phyloP scores from a whole-genome alignment of 495 filamentous ascomycete genomes.

The Penicillium flavigenum region DNA sequence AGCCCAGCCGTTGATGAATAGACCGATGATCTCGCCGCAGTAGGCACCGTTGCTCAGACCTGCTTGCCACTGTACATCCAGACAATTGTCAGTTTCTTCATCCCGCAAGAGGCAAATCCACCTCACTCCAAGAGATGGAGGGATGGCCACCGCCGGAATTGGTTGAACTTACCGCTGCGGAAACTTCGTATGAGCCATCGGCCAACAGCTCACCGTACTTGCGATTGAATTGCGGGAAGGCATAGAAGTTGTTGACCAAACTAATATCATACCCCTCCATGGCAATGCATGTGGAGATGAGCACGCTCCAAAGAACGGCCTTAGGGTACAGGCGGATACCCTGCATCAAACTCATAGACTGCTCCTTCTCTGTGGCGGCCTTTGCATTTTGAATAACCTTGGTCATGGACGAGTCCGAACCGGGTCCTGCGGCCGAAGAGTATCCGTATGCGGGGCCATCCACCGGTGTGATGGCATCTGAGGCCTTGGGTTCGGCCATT shows the following conservation, averaged over 20 bases:
- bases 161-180: slow-evolving; percentile 48
- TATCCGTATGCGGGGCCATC: slow-evolving; percentile 20
- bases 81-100: slow-evolving; percentile 11
- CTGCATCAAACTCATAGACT: slow-evolving; percentile 45
- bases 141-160: not conserved
- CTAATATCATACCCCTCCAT: slow-evolving; percentile 62
- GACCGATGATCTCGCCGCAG: slow-evolving; percentile 71
- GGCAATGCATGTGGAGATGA: slow-evolving; percentile 54
- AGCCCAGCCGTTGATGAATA: slow-evolving; percentile 73
- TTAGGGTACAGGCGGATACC: slow-evolving; percentile 56
- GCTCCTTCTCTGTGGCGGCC: slow-evolving; percentile 48
- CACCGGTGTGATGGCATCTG: slow-evolving; percentile 31
- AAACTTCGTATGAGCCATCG: slow-evolving; percentile 63
- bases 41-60: slow-evolving; percentile 68
- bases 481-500: slow-evolving; percentile 28
- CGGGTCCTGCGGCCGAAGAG: slow-evolving; percentile 19
- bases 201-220: slow-evolving; percentile 62
- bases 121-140: not conserved
- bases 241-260: slow-evolving; percentile 54
- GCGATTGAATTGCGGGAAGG: slow-evolving; percentile 56
- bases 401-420: slow-evolving; percentile 32
- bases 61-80: slow-evolving; percentile 61
- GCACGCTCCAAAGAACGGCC: slow-evolving; percentile 54
- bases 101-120: not conserved
- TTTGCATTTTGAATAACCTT: slow-evolving; percentile 45